Conservation (phyloP, 768 basidiomycete species). For the Naematelia aurantialba region DNA sequence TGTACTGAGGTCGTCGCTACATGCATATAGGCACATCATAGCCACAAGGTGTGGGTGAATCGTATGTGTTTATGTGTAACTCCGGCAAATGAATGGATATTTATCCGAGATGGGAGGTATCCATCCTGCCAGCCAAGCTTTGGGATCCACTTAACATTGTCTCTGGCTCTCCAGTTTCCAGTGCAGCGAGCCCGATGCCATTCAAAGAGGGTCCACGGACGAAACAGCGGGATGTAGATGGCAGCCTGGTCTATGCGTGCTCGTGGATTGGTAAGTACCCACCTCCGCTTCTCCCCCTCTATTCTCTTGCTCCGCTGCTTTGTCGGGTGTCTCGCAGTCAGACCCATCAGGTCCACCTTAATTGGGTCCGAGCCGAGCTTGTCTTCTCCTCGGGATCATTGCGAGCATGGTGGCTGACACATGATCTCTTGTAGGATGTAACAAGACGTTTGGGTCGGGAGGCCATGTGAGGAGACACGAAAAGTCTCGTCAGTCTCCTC, state of each 20-base stretch:
- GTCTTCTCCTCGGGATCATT: too few relatives aligned
- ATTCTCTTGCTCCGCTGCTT: neutral
- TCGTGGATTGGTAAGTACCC: constrained; percentile 25
- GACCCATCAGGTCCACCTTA: neutral
- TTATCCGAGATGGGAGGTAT: too few relatives aligned
- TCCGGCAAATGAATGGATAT: too few relatives aligned
- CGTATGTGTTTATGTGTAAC: too few relatives aligned
- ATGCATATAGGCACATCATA: neutral
- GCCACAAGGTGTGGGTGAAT: too few relatives aligned
- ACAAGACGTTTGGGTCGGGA: constrained; percentile 35
- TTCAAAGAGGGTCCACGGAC: constrained; percentile 27
- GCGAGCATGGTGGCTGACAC: too few relatives aligned
- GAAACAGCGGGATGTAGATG: constrained; percentile 23
- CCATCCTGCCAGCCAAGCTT: too few relatives aligned
- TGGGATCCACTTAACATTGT: neutral
- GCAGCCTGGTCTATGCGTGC: constrained; percentile 18
- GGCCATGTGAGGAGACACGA: constrained; percentile 39
- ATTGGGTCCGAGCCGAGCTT: neutral
- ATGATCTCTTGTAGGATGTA: constrained; percentile 23
- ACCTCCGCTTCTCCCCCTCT: neutral
- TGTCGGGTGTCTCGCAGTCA: too few relatives aligned
- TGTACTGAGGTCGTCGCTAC: neutral
- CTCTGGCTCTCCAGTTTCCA: neutral
- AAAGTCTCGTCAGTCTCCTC: constrained; percentile 26
- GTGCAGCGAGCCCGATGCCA: too few relatives aligned